Conservation (phyloP, 257 asterid species). For the Knoxia roxburghii region DNA sequence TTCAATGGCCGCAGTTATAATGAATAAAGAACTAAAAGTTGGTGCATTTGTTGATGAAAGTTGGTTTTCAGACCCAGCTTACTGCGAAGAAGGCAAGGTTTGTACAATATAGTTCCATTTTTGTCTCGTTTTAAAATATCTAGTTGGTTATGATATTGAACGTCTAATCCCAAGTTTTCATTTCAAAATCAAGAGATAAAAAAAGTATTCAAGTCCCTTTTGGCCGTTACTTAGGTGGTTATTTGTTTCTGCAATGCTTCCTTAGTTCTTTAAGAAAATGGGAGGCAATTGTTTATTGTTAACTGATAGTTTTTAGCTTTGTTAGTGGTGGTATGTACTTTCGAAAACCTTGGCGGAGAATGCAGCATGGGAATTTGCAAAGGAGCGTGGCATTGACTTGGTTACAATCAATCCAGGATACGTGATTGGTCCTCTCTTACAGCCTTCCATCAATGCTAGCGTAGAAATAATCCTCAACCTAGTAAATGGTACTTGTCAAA, state of each 20-base stretch:
- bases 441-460: slow-evolving; percentile 22
- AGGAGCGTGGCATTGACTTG: slow-evolving; percentile 45
- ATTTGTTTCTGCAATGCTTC: not conserved
- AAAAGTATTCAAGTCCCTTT: not conserved
- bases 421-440: slow-evolving; percentile 56
- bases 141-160: no score
- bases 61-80: slow-evolving; percentile 52
- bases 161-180: no score
- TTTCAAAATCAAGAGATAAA: no score
- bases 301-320: not conserved
- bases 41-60: slow-evolving; percentile 46
- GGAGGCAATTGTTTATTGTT: no score
- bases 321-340: slow-evolving; percentile 41
- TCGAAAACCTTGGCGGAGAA: slow-evolving; percentile 66
- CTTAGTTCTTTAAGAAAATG: not conserved
- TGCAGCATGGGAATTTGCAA: slow-evolving; percentile 48
- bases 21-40: slow-evolving; percentile 20
- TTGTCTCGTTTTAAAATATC: not conserved
- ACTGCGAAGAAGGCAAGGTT: slow-evolving; percentile 53
- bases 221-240: not conserved
- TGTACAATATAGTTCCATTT: no score
- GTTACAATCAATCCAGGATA: slow-evolving; percentile 51
- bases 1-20: slow-evolving; percentile 31
- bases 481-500: slow-evolving; percentile 3
- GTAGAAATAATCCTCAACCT: not conserved